Conservation (phyloP, 2,329 filamentous ascomycete genomes). For the Epichloe gansuensis region DNA sequence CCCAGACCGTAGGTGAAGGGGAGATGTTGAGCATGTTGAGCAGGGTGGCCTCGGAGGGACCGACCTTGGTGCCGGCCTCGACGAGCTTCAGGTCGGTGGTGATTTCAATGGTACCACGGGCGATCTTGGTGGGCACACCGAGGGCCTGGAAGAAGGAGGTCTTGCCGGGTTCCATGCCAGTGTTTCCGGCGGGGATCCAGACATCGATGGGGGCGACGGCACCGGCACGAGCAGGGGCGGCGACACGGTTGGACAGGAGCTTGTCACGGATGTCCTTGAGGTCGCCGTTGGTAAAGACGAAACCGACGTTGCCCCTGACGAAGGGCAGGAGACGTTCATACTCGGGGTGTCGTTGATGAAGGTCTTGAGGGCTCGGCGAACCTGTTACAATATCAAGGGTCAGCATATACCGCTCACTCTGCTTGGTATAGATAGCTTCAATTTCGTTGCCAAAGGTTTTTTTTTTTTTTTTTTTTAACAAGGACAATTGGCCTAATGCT, state of each 20-base stretch:
- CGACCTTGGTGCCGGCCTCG: slow-evolving; percentile 86
- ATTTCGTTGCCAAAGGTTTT: background rate
- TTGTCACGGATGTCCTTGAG: slow-evolving; percentile 87
- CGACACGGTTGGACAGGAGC: slow-evolving; percentile 94
- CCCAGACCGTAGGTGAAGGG: slow-evolving; percentile 98
- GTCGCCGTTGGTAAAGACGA: slow-evolving; percentile 98
- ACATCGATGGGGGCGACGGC: slow-evolving; percentile 89
- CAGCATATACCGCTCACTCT: slow-evolving; percentile 7
- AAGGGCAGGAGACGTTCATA: slow-evolving; percentile 95
- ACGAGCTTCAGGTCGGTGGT: slow-evolving; percentile 96
- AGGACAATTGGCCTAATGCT: too few relatives aligned
- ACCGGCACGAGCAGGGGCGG: slow-evolving; percentile 94
- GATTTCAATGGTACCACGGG: slow-evolving; percentile 99
- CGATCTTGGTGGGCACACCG: slow-evolving; percentile 99
- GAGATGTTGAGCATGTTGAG: slow-evolving; percentile 99
- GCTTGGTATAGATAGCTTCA: background rate
- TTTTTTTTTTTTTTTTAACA: too few relatives aligned
- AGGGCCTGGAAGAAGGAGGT: slow-evolving; percentile 99
- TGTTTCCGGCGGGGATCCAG: slow-evolving; percentile 95
- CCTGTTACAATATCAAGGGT: slow-evolving; percentile 32
- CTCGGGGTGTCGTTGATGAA: slow-evolving; percentile 82
- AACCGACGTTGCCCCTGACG: slow-evolving; percentile 96
- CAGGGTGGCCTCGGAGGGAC: slow-evolving; percentile 94
- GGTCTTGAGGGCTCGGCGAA: slow-evolving; percentile 94
- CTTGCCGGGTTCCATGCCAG: slow-evolving; percentile 99